These are phyloP conservation scores for Rubia yunnanensis DNA, from an alignment of 257 asterid species.

Conservation along the genomic window DNA sequence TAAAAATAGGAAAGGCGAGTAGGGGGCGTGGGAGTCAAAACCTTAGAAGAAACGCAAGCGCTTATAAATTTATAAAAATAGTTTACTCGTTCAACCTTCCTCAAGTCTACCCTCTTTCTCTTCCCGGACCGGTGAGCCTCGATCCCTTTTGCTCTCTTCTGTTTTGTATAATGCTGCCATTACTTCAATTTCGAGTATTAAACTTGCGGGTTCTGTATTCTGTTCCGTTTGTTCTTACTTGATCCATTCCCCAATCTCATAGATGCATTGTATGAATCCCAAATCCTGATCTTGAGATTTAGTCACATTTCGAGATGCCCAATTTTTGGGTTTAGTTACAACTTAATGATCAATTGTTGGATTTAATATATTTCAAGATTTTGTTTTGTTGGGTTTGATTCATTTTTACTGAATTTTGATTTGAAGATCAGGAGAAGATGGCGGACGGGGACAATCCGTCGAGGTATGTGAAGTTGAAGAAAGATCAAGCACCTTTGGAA, in stretches of 20 bases:
- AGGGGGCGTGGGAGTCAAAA: no score
- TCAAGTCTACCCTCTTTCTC: neutral
- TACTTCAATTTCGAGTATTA: neutral
- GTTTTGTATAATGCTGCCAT: neutral
- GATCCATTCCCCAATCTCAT: no score
- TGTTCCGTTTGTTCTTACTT: neutral
- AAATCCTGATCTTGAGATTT: neutral
- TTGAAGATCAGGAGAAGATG: slow-evolving; percentile 29
- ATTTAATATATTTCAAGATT: neutral
- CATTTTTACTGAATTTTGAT: slow-evolving; percentile 12
- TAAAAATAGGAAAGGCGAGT: no score
- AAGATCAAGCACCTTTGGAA: slow-evolving; percentile 74
- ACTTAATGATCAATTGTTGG: neutral
- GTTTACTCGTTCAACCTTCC: no score
- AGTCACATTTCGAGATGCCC: neutral
- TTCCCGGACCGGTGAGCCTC: neutral
- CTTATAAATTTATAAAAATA: no score
- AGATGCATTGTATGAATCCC: neutral
- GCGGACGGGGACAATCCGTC: slow-evolving; percentile 70
- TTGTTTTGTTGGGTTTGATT: slow-evolving; percentile 5
- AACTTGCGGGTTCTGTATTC: neutral
- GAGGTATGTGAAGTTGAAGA: slow-evolving; percentile 80
- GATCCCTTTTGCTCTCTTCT: neutral
- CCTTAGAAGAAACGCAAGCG: no score
- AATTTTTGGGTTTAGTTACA: neutral